A percentile compares a stretch with the other conserved stretches of the same genome.
phyloP scores from a whole-genome alignment of 2,329 filamentous ascomycete genomes.

The Pseudogymnoascus destructans region DNA sequence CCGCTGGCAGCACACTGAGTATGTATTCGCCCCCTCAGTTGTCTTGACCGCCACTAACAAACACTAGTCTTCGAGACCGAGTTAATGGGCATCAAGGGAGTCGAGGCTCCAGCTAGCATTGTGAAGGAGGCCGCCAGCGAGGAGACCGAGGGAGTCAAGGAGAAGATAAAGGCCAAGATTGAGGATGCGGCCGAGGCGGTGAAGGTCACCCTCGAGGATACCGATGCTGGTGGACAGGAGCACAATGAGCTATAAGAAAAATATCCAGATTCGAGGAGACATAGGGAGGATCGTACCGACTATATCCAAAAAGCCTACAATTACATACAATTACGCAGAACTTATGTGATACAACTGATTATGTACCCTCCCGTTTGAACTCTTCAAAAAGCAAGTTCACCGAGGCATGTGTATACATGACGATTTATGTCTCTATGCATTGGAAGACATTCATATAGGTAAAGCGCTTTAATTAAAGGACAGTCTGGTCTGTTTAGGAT shows the following conservation, averaged over 20 bases:
- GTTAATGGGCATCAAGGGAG: slow-evolving; percentile 69
- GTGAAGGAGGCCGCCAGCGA: slow-evolving; percentile 30
- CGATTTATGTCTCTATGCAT: background rate
- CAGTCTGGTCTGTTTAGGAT: background rate
- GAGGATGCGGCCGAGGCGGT: slow-evolving; percentile 39
- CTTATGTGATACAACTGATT: background rate
- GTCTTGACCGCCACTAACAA: slow-evolving; percentile 12
- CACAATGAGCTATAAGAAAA: slow-evolving; percentile 44
- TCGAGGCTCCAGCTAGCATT: slow-evolving; percentile 29
- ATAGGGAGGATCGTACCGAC: background rate
- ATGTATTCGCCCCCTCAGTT: slow-evolving; percentile 24
- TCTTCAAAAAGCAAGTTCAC: background rate
- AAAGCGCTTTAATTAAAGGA: background rate
- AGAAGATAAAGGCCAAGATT: slow-evolving; percentile 34
- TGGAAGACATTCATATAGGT: background rate
- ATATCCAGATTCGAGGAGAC: background rate
- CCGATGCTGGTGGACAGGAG: slow-evolving; percentile 40
- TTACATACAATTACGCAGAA: background rate
- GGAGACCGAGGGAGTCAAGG: slow-evolving; percentile 24
- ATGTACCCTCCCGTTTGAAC: background rate
- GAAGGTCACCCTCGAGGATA: slow-evolving; percentile 40
- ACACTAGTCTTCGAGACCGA: slow-evolving; percentile 79
- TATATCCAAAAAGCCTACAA: slow-evolving; percentile 5
- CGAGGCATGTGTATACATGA: background rate
- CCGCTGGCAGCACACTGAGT: slow-evolving; percentile 65